Evolutionary conservation across 345 rosid genomes (phyloP).

Genomic region (Pistacia integerrima): DNA sequence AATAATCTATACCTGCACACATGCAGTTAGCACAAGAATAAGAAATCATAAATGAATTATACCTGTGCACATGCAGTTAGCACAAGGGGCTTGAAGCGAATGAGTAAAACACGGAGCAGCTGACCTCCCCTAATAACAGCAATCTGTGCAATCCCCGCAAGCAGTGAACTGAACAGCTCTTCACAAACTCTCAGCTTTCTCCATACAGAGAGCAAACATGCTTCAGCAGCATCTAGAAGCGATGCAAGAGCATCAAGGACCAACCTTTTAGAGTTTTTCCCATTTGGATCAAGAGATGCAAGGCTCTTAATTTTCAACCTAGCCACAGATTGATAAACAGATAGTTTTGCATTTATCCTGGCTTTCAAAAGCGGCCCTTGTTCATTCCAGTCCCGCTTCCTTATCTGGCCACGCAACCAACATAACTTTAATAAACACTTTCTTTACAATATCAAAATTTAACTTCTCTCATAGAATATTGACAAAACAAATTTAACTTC

Average conservation of each 20-base stretch:
- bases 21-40: too few relatives aligned
- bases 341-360: conserved; percentile 78
- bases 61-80: conserved; percentile 92
- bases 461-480: not conserved
- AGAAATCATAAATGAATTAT: conserved; percentile 13
- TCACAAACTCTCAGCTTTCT: conserved; percentile 88
- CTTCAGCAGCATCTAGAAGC: conserved; percentile 87
- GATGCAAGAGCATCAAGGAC: conserved; percentile 86
- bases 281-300: conserved; percentile 76
- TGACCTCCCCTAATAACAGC: conserved; percentile 92
- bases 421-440: conserved; percentile 13
- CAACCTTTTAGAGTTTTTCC: conserved; percentile 82
- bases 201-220: conserved; percentile 93
- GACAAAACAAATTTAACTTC: not conserved
- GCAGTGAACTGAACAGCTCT: conserved; percentile 80
- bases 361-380: conserved; percentile 80
- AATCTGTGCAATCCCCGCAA: conserved; percentile 82
- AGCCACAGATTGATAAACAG: conserved; percentile 83
- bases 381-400: conserved; percentile 94
- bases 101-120: conserved; percentile 90
- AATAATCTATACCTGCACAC: too few relatives aligned
- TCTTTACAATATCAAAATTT: conserved; percentile 21
- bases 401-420: conserved; percentile 55
- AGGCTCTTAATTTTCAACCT: conserved; percentile 79
- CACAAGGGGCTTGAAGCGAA: conserved; percentile 90